Base-by-base conservation (phyloP, 495 filamentous ascomycete species). In the Podospora appendiculata region DNA sequence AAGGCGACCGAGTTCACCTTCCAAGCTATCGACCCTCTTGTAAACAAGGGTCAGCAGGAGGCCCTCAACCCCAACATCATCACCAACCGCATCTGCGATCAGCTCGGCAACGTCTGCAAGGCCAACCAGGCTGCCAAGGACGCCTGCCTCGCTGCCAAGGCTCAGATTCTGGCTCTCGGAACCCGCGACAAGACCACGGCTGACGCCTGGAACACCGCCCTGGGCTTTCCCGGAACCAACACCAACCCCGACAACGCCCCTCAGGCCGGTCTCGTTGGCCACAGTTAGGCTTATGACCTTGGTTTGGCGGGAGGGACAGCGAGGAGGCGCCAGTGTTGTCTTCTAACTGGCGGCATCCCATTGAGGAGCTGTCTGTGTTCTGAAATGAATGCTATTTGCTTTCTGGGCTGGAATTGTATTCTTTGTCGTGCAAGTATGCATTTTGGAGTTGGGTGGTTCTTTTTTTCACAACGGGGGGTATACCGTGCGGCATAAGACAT, bases 71-170 rank as follows among this genome's bases (percentile, higher is more conserved):
- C 77, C 51, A 75, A 75, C 67, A 85, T 84, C 73, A 85, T 84
- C 71, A 80, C 80, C 68, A 83, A 82, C 73, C 75, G 79, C 50
- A 74, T 84, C 62, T 79, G 79, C 61, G 79, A 83, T 65, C 78
- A 81, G 70, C 70, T 83, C 34, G 73, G 45, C 63, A 77, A 77
- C 62, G 70, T 80, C 41, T 83, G 80, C 70, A 68, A 63, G 40
- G 79, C 79, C 44, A 79, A 78, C 63, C 63, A 66, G 36, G 80
- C 79, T 34, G 80, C 78, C 48, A 67, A 74, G 64, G 59, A 67
- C 36, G 69, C 70, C 3, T 77, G 73, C 63, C 48, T 49, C 45
- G 60, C 50, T 3, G 80, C 78, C 13, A 64, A 75, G 63, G 64
- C 68, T 3, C 45, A 66, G 51, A 67, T 77, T 34, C 53, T 58